Conservation (phyloP, 2,329 filamentous ascomycete genomes). For the Alternaria longipes region DNA sequence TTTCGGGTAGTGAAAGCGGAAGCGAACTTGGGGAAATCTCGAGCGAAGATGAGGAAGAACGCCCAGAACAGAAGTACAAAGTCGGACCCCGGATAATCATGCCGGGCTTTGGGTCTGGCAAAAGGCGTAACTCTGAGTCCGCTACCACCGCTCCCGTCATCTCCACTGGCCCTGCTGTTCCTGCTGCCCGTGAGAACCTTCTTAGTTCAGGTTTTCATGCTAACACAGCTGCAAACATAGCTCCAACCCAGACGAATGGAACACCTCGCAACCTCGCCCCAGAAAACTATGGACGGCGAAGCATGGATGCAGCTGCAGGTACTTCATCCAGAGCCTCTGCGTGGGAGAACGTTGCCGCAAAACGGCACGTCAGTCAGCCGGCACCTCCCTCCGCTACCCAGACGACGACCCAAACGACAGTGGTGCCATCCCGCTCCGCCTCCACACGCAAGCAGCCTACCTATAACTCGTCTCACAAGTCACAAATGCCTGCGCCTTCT, state of each 20-base stretch:
- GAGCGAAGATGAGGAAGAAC: constrained; percentile 46
- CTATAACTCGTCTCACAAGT: constrained; percentile 48
- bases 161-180: constrained; percentile 21
- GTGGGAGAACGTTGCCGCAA: constrained; percentile 35
- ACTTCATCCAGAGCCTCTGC: constrained; percentile 25
- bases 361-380: constrained; percentile 43
- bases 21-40: constrained; percentile 38
- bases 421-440: constrained; percentile 33
- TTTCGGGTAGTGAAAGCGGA: constrained; percentile 36
- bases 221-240: constrained; percentile 29
- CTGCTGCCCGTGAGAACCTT: constrained; percentile 23
- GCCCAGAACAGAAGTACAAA: constrained; percentile 43
- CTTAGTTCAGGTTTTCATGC: constrained; percentile 39
- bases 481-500: constrained; percentile 39
- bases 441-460: constrained; percentile 38
- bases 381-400: constrained; percentile 26
- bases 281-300: constrained; percentile 27
- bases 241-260: constrained; percentile 19
- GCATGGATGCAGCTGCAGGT: constrained; percentile 25
- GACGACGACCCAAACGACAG: constrained; percentile 25
- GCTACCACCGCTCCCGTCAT: constrained; percentile 17
- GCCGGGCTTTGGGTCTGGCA: constrained; percentile 37
- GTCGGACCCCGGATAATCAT: constrained; percentile 47
- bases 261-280: constrained; percentile 17
- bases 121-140: constrained; percentile 33